Conservation (phyloP, 257 asterid species). For the Primulina tabacum region DNA sequence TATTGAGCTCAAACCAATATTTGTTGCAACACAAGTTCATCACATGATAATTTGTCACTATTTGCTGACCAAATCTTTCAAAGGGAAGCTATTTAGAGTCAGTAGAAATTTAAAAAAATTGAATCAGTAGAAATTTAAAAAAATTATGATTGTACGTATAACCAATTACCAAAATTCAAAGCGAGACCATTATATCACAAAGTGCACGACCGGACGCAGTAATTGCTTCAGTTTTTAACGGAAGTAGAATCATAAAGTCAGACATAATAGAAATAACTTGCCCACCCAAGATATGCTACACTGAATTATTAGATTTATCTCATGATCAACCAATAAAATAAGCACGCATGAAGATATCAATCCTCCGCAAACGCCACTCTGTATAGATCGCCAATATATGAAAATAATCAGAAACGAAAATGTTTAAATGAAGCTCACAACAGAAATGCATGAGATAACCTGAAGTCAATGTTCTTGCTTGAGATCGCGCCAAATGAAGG, state of each 20-base stretch:
- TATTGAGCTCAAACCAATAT: conserved; percentile 2
- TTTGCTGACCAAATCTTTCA: not conserved
- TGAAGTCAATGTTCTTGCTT: not conserved
- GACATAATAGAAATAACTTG: not conserved
- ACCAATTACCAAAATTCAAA: too few species aligned
- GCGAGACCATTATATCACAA: too few species aligned
- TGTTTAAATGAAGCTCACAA: too few species aligned
- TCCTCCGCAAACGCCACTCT: too few species aligned
- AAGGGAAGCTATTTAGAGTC: too few species aligned
- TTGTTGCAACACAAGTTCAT: not conserved
- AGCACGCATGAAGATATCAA: not conserved
- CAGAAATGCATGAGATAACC: not conserved
- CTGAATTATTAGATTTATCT: too few species aligned
- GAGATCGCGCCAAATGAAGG: not conserved
- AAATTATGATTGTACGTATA: too few species aligned
- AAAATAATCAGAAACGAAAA: not conserved
- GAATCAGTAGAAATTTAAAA: too few species aligned
- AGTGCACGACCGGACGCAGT: not conserved
- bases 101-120: too few species aligned
- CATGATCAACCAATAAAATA: not conserved
- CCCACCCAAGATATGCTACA: not conserved
- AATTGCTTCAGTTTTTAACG: too few species aligned
- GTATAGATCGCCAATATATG: too few species aligned
- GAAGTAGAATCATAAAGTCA: too few species aligned
- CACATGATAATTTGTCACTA: not conserved